These are phyloP conservation scores for Botrytis fragariae DNA, from an alignment of 2,329 filamentous ascomycete species.

Conservation along the genomic window DNA sequence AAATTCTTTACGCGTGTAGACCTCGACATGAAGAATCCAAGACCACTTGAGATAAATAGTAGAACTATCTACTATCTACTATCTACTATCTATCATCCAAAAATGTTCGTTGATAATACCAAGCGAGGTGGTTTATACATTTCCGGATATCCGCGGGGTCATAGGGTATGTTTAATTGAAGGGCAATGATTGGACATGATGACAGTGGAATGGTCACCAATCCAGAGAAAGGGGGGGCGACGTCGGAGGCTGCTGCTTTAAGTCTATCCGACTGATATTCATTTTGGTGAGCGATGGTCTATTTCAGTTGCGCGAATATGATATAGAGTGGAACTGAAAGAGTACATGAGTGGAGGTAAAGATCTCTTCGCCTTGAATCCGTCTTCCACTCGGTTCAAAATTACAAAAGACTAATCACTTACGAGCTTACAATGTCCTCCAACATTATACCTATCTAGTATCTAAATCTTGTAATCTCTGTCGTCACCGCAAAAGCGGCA, in stretches of 20 bases:
- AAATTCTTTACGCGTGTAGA: background rate
- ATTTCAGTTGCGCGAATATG: background rate
- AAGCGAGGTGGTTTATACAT: background rate
- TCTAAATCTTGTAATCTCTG: background rate
- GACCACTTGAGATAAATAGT: too few relatives aligned
- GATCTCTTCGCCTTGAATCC: background rate
- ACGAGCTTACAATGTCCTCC: background rate
- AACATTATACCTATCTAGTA: background rate
- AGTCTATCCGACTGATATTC: background rate
- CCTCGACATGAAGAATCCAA: background rate
- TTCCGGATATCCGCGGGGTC: conserved; percentile 9
- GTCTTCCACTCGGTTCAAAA: background rate
- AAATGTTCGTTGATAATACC: background rate
- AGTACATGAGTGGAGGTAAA: background rate
- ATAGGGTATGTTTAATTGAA: background rate
- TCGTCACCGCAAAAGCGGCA: background rate
- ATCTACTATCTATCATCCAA: background rate
- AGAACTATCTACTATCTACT: background rate
- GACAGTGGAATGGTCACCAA: background rate
- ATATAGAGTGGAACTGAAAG: too few relatives aligned
- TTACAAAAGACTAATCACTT: background rate
- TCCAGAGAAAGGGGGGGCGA: background rate
- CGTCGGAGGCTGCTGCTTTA: background rate
- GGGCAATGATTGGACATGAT: background rate
- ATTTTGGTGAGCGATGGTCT: background rate